phyloP scores from a whole-genome alignment of 225 moss, liverwort and hornwort species.

The Climacium dendroides region DNA sequence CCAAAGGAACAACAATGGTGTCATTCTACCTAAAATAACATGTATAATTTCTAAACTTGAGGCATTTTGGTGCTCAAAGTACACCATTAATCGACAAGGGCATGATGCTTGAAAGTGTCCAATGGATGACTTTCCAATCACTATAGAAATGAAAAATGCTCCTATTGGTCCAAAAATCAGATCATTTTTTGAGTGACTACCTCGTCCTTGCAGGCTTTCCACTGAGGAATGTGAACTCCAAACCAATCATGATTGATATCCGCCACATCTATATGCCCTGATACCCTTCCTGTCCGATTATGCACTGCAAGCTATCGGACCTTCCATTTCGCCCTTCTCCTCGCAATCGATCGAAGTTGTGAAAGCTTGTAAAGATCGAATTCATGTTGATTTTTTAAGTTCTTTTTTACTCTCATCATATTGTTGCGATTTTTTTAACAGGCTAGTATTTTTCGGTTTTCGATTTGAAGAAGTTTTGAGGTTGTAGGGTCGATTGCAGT shows the following conservation, averaged over 20 bases:
- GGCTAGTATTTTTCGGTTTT: neutral
- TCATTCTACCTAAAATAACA: neutral
- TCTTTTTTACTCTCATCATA: too few relatives aligned
- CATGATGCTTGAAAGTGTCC: accelerated
- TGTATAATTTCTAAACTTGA: neutral
- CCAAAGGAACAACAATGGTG: neutral
- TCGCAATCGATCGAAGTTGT: neutral
- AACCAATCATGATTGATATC: neutral
- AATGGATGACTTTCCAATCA: neutral
- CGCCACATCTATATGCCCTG: too few relatives aligned
- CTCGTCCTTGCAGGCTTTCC: neutral
- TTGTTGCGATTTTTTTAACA: too few relatives aligned
- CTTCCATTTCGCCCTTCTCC: neutral
- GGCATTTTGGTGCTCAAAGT: accelerated
- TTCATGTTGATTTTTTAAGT: neutral
- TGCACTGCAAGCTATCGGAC: neutral
- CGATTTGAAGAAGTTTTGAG: neutral
- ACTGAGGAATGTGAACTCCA: neutral
- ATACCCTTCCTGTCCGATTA: neutral
- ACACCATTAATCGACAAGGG: neutral
- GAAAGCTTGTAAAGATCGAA: neutral
- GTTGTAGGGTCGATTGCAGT: neutral
- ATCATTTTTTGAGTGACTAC: neutral
- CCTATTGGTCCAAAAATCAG: neutral
- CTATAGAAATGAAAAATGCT: neutral